Evolutionary conservation across 108 stramenopile species (phyloP), one percentile per base, ranked within the genome.

Genomic region (Schizochytrium sp.): DNA sequence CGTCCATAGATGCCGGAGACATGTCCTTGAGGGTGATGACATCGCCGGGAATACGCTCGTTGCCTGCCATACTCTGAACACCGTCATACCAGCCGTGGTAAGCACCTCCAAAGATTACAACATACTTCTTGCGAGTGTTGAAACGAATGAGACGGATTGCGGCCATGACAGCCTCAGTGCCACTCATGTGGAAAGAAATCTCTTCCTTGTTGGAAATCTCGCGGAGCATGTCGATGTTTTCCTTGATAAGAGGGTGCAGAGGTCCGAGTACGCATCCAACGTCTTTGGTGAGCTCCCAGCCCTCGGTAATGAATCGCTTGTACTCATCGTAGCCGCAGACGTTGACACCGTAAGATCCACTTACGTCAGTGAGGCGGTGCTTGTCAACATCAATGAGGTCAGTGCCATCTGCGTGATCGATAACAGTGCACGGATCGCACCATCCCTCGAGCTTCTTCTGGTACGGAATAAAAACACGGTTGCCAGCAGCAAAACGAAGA

Each of bases 51-150:
- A 87, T 61, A 4, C 89, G 58, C 87, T 90, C 89, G 61, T 61
- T 87, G 0, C 89, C 89, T 4, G 87, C 87, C 4, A 87, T 87
- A 55, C 72, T 72, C 87, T 90, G 89, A 40, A 90, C 89, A 19
- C 87, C 89, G 61, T 90, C 89, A 41, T 61, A 90, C 89, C 89
- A 90, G n/a, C 89, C 76, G 83, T 89, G 89, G 72, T 89, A 89
- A 40, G 89, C 89, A 56, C 89, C 89, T 3, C 69, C 89, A 17
- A 72, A 72, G 45, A 72, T 46, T 7, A 72, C 89, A 72, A 72
- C 60, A 42, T 72, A 41, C 72, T 87, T 87, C 50, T 87, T 61
- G 46, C 87, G 57, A 46, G 87, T 90, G 89, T 90, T 90, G 87
- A 72, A 90, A 19, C 89, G 87, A 8, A 46, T 60, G 28, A 90